Base-by-base conservation (phyloP, 2,329 filamentous ascomycete genomes). In the Coleophoma crateriformis region DNA sequence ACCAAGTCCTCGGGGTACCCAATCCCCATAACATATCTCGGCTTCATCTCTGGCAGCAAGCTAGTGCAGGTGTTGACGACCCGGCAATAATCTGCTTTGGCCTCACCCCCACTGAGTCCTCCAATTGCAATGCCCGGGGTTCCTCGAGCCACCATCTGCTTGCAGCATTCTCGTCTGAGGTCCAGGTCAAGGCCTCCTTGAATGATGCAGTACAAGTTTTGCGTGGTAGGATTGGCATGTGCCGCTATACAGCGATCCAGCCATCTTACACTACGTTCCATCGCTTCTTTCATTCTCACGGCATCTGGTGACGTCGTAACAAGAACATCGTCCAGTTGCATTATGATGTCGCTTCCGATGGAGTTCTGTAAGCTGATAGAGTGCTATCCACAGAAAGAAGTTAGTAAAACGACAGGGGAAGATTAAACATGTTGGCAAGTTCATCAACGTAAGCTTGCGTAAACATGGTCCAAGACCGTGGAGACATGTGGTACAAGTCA, bases 21-120 rank as follows among this genome's bases (percentile, higher is more conserved):
- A 58, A 99, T 94, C 15, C 94, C 94, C 95, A 99, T 99, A 50
- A 99, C 92, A 70, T 99, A 99, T 66, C 94, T 81, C n/a, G 94
- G 94, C 70, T 99, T 99, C 54, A 88, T 75, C 50, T 92, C 86
- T 0, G 95, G 95, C 15, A 99, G 76, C 51, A 96, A 69, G 33
- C 76, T 79, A 1, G 94, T 97, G 67, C 94, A 97, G 2, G 89
- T 84, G 51, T 84, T 79, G 22, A 97, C 91, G 19, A 96, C 94
- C 62, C 83, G 82, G 70, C 94, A 99, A 65, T 92, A 99, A 61
- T 94, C 88, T 22, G 81, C 79, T 68, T 99, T 99, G 14, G 89
- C 94, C 71, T 99, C 95, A 47, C 95, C 94, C 49, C 94, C 95
- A 56, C 89, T 95, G 17, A 99, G 74, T 0, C 94, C 94, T 32